Conservation (phyloP, 208 protist species). For the Trypanosoma congolense region DNA sequence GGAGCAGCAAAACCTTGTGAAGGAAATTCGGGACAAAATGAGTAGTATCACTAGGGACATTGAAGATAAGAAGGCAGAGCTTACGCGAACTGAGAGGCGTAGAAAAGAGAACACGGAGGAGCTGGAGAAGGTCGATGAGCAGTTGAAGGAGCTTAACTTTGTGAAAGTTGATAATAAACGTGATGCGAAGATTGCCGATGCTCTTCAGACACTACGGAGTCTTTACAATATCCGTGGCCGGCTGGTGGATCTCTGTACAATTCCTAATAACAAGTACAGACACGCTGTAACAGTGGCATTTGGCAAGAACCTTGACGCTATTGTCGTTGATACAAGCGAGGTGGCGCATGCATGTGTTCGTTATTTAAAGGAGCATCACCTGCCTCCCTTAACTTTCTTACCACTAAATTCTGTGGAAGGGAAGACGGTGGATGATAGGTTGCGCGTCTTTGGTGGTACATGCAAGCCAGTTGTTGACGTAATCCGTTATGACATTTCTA, state of each 20-base stretch:
- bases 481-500: slow-evolving; percentile 77
- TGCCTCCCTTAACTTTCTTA: slow-evolving; percentile 94
- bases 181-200: slow-evolving; percentile 63
- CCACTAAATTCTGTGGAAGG: slow-evolving; percentile 90
- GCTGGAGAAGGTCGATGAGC: slow-evolving; percentile 84
- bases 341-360: slow-evolving; percentile 92
- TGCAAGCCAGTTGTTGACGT: slow-evolving; percentile 93
- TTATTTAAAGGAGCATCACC: slow-evolving; percentile 94
- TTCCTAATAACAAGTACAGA: slow-evolving; percentile 87
- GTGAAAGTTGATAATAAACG: slow-evolving; percentile 82
- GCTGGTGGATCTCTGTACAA: slow-evolving; percentile 91
- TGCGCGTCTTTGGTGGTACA: slow-evolving; percentile 88
- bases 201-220: slow-evolving; percentile 86
- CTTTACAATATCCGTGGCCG: slow-evolving; percentile 89
- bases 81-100: slow-evolving; percentile 48
- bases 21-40: slow-evolving; percentile 39
- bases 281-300: slow-evolving; percentile 94
- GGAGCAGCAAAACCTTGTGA: slow-evolving; percentile 53
- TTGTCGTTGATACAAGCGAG: slow-evolving; percentile 94
- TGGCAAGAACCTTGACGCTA: slow-evolving; percentile 94
- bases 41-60: slow-evolving; percentile 40
- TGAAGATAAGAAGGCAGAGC: slow-evolving; percentile 24
- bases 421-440: slow-evolving; percentile 84
- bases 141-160: slow-evolving; percentile 82
- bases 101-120: slow-evolving; percentile 66